Percentiles rank a stretch among this genome's conserved stretches.
These are phyloP conservation scores for Starmerella tilneyi DNA, from an alignment of 805 yeast genomes.

Conservation along the genomic window DNA sequence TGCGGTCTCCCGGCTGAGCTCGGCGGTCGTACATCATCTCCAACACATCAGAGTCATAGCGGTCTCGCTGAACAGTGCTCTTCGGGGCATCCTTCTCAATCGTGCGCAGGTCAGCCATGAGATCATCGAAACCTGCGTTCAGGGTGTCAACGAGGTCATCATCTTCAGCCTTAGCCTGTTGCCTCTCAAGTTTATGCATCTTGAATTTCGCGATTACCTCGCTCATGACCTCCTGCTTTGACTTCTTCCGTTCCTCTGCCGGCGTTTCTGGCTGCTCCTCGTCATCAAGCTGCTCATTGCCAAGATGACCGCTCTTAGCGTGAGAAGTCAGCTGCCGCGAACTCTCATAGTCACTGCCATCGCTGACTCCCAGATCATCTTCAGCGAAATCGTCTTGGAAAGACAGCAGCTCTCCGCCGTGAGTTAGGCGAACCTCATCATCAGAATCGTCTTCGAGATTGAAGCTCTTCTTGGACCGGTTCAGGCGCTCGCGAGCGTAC, in stretches of 20 bases:
- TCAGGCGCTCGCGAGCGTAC: slow-evolving; percentile 78
- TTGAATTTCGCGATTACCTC: slow-evolving; percentile 38
- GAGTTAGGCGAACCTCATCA: slow-evolving; percentile 50
- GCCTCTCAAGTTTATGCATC: slow-evolving; percentile 35
- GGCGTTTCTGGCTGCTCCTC: slow-evolving; percentile 7
- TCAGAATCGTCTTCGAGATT: slow-evolving; percentile 63
- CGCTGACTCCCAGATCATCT: slow-evolving; percentile 35
- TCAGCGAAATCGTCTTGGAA: slow-evolving; percentile 47
- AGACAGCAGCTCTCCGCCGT: slow-evolving; percentile 60
- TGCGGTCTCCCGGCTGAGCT: slow-evolving; percentile 36
- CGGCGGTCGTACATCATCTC: slow-evolving; percentile 36
- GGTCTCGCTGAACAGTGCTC: slow-evolving; percentile 7
- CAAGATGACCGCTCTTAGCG: background rate
- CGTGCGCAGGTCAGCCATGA: slow-evolving; percentile 27
- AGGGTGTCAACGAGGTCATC: slow-evolving; percentile 31
- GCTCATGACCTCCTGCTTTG: slow-evolving; percentile 37
- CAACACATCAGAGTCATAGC: slow-evolving; percentile 30
- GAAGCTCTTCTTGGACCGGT: slow-evolving; percentile 39
- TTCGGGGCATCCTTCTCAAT: slow-evolving; percentile 9
- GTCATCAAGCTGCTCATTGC: background rate
- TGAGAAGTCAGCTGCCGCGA: background rate
- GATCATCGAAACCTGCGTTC: slow-evolving; percentile 31
- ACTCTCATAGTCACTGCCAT: background rate
- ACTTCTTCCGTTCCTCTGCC: slow-evolving; percentile 34
- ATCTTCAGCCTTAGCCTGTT: slow-evolving; percentile 34